Evolutionary conservation across 179 eudicot genomes (phyloP).

Genomic region (Spinacia oleracea): DNA sequence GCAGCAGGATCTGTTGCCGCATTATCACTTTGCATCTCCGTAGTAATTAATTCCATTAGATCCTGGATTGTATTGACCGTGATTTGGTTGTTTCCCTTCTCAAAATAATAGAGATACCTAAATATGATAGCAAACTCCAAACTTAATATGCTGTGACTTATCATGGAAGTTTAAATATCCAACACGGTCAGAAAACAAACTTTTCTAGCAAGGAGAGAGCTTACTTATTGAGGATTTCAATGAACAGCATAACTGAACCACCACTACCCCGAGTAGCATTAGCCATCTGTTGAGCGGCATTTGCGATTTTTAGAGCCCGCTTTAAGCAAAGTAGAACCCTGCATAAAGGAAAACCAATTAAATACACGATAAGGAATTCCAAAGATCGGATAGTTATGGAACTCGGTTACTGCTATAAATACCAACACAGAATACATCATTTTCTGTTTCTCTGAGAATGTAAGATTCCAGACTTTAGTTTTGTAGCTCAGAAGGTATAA

Average conservation of each 20-base stretch:
- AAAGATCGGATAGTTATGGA: too few species aligned
- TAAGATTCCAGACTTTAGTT: background rate
- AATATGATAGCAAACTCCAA: conserved; percentile 7
- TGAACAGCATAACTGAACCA: conserved; percentile 77
- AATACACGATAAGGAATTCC: background rate
- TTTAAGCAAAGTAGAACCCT: conserved; percentile 97
- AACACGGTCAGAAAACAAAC: background rate
- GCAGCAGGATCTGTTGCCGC: conserved; percentile 63
- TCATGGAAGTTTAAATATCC: background rate
- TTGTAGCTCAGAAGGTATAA: background rate
- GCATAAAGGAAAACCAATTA: conserved; percentile 24
- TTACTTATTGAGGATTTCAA: conserved; percentile 94
- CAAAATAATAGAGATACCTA: conserved; percentile 92
- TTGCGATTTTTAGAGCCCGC: conserved; percentile 90
- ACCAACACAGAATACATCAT: background rate
- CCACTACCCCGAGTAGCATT: conserved; percentile 88
- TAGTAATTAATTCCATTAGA: conserved; percentile 76
- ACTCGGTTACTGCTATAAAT: background rate
- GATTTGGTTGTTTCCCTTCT: conserved; percentile 88
- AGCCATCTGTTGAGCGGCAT: conserved; percentile 94
- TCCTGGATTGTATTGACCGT: conserved; percentile 76
- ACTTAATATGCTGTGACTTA: background rate
- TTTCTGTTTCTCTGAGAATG: background rate
- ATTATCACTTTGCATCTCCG: conserved; percentile 70
- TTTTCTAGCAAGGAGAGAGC: conserved; percentile 15